Conservation (phyloP, 768 basidiomycete genomes). For the Boletus tomentosulus region DNA sequence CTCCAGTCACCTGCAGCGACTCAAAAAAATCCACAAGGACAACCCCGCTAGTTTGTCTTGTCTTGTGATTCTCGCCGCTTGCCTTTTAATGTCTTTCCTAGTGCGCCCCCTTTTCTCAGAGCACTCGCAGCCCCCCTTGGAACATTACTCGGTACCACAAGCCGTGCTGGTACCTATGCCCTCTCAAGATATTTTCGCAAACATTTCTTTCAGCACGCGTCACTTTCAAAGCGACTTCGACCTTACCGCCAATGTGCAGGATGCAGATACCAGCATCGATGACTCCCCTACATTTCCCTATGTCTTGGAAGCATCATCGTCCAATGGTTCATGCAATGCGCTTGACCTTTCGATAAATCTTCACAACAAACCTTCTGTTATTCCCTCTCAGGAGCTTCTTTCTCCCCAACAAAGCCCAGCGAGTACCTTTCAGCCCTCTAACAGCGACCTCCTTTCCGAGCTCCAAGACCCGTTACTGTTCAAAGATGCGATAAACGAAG, state of each 20-base stretch:
- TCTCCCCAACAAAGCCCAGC: conserved; percentile 7
- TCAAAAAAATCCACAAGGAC: conserved; percentile 33
- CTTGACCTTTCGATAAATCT: conserved; percentile 7
- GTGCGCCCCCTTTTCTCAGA: conserved; percentile 28
- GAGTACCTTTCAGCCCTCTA: not conserved
- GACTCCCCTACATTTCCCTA: conserved; percentile 3
- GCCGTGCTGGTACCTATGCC: not conserved
- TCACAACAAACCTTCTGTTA: conserved; percentile 1
- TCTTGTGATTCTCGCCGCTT: not conserved
- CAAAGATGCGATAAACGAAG: conserved; percentile 12
- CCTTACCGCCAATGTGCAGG: conserved; percentile 4
- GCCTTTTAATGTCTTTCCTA: conserved; percentile 3
- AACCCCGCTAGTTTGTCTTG: conserved; percentile 30
- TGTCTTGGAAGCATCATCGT: conserved; percentile 5
- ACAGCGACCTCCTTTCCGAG: conserved; percentile 13
- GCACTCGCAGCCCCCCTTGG: conserved; percentile 9
- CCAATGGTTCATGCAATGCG: not conserved
- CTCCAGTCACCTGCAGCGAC: conserved; percentile 37
- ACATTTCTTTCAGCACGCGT: conserved; percentile 5
- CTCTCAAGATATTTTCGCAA: conserved; percentile 9
- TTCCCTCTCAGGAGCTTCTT: conserved; percentile 7
- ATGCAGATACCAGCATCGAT: not conserved
- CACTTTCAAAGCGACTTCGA: conserved; percentile 15
- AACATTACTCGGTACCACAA: conserved; percentile 6
- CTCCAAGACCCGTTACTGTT: conserved; percentile 10